Base-by-base conservation (phyloP, 177 flowering plant species). In the Vitis hybrid region DNA sequence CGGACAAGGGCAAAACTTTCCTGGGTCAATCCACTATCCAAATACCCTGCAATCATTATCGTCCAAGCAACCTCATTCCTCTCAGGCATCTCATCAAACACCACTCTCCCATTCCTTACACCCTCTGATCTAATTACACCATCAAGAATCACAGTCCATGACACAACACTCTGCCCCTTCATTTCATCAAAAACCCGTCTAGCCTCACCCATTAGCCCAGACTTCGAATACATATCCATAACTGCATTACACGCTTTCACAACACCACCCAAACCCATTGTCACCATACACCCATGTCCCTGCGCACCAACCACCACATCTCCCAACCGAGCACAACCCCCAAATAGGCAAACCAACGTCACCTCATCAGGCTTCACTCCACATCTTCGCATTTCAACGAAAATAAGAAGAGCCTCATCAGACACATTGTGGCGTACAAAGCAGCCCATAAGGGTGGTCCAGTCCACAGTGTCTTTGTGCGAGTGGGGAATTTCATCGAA, bases 61-160 rank as follows among this genome's bases (percentile, higher is more conserved):
- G 91, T 88, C 89, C 93, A 89, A 1, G 88, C 80, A 52, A 86
- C 83, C 79, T 74, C 91, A 75, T 91, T 91, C 58, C 79, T 86
- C 69, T 83, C 88, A 15, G 84, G 87, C 93, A 91, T 91, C 56
- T 70, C 76, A 71, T 89, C 83, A 70, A 91, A 91, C 75, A 83
- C 12, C 14, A 45, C 17, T 48, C 86, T 78, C 52, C 82, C 96
- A 0, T 60, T 76, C 17, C 45, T 71, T 10, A 84, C 71, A 4
- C 89, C 86, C 60, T 88, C 89, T 82, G 76, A 84, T 52, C 72
- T 88, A 30, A 84, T 60, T 54, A 68, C 71, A 15, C 86, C 88
- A 56, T 71, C 76, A 32, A 91, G 77, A 61, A 86, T 65, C 70
- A 88, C 83, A 34, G 92, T 89, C 93, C 93, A 89, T 17, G 93